A percentile compares a stretch with the other conserved stretches of the same genome.
phyloP scores from a whole-genome alignment of 2,329 filamentous ascomycete genomes.

The Diaporthe velutina region DNA sequence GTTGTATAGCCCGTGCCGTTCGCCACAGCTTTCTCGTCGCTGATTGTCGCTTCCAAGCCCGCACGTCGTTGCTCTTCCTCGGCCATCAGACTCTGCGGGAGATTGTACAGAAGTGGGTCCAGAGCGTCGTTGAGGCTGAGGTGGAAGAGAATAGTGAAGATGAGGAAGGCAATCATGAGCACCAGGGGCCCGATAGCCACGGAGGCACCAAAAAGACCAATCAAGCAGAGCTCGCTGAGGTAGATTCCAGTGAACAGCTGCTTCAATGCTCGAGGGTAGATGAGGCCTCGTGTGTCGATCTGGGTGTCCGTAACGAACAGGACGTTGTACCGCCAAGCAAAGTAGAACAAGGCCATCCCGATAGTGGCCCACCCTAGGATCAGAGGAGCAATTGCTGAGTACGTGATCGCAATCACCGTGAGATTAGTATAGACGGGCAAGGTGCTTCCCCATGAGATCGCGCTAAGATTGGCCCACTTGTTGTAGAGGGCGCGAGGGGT shows the following conservation, averaged over 20 bases:
- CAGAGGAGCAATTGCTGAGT: slow-evolving; percentile 88
- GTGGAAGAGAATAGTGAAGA: slow-evolving; percentile 84
- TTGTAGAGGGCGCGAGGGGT: slow-evolving; percentile 86
- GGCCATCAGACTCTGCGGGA: slow-evolving; percentile 77
- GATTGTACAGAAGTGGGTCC: slow-evolving; percentile 80
- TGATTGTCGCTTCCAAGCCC: slow-evolving; percentile 43
- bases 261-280: slow-evolving; percentile 88
- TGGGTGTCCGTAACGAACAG: slow-evolving; percentile 86
- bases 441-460: slow-evolving; percentile 86
- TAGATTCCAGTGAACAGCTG: slow-evolving; percentile 90
- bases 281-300: slow-evolving; percentile 89
- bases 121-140: slow-evolving; percentile 80
- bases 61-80: slow-evolving; percentile 56
- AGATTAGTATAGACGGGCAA: slow-evolving; percentile 87
- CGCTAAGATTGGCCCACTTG: slow-evolving; percentile 80
- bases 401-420: slow-evolving; percentile 84
- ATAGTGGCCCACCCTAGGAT: slow-evolving; percentile 85
- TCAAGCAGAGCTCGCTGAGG: slow-evolving; percentile 83
- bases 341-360: slow-evolving; percentile 84
- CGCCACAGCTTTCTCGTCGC: slow-evolving; percentile 43
- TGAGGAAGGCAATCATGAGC: slow-evolving; percentile 80
- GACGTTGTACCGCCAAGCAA: slow-evolving; percentile 91
- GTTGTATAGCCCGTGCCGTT: slow-evolving; percentile 42
- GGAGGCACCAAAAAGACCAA: slow-evolving; percentile 84
- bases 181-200: slow-evolving; percentile 76